Conservation (phyloP, 1,139 yeast genomes). For the Cylindricascospora bacillispora region DNA sequence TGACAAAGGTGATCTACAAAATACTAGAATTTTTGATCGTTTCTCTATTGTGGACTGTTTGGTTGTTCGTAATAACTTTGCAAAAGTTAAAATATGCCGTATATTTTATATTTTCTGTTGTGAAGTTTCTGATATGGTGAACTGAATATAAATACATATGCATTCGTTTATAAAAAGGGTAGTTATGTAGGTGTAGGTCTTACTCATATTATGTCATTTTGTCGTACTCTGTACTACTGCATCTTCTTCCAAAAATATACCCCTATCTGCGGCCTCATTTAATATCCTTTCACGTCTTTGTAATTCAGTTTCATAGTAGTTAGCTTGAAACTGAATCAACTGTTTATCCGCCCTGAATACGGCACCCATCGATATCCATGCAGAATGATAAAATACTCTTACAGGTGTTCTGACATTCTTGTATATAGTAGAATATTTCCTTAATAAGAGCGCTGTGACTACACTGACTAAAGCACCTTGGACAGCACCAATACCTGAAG, state of each 20-base stretch:
- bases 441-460: conserved; percentile 24
- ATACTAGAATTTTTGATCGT: conserved; percentile 45
- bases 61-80: conserved; percentile 56
- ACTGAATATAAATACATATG: conserved; percentile 2
- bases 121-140: conserved; percentile 34
- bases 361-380: conserved; percentile 30
- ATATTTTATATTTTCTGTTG: too few species aligned
- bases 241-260: conserved; percentile 29
- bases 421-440: conserved; percentile 25
- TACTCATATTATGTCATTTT: neutral
- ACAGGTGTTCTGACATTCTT: conserved; percentile 28
- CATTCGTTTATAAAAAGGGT: too few species aligned
- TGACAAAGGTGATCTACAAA: conserved; percentile 32
- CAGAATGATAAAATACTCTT: conserved; percentile 29
- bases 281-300: conserved; percentile 25
- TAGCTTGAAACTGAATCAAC: conserved; percentile 25
- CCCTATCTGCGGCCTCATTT: conserved; percentile 33
- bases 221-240: conserved; percentile 15
- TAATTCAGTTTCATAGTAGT: conserved; percentile 24
- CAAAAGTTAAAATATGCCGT: conserved; percentile 30
- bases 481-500: conserved; percentile 28
- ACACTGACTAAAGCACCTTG: conserved; percentile 29
- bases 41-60: conserved; percentile 48
- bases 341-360: conserved; percentile 31
- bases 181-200: conserved; percentile 1